Percentiles rank a stretch among this genome's conserved stretches.
phyloP scores from a whole-genome alignment of 495 filamentous ascomycete genomes.

The Hypoxylon subgilvum region DNA sequence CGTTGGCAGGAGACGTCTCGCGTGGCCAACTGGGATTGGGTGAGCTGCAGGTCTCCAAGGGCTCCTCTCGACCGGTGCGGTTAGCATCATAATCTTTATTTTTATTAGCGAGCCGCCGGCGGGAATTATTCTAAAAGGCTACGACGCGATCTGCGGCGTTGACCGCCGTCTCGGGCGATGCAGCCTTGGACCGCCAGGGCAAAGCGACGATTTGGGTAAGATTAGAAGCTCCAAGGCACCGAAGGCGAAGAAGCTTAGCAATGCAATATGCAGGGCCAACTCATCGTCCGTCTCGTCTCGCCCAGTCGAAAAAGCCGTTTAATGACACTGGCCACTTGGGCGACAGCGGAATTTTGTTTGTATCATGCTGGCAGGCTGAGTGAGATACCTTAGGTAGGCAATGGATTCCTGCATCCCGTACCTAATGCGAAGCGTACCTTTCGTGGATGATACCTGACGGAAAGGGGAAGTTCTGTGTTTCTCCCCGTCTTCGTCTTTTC shows the following conservation, averaged over 20 bases:
- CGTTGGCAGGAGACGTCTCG: slow-evolving; percentile 33
- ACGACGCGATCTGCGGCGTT: slow-evolving; percentile 30
- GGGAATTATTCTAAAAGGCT: slow-evolving; percentile 39
- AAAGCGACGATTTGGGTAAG: slow-evolving; percentile 34
- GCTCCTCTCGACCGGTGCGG: slow-evolving; percentile 15
- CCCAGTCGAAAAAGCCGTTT: slow-evolving; percentile 9
- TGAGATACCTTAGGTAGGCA: too few species aligned
- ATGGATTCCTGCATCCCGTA: slow-evolving; percentile 35
- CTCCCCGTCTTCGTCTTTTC: slow-evolving; percentile 12
- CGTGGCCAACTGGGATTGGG: slow-evolving; percentile 43
- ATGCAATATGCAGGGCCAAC: slow-evolving; percentile 39
- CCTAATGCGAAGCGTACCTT: slow-evolving; percentile 25
- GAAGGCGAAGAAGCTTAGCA: slow-evolving; percentile 36
- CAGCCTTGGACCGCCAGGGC: slow-evolving; percentile 34
- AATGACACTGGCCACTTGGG: neutral
- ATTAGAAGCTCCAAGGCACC: slow-evolving; percentile 11
- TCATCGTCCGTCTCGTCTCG: slow-evolving; percentile 34
- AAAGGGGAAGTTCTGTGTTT: slow-evolving; percentile 5
- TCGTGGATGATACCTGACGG: slow-evolving; percentile 28
- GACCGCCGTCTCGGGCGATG: slow-evolving; percentile 38
- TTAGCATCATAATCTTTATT: slow-evolving; percentile 17
- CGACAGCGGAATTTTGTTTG: slow-evolving; percentile 20
- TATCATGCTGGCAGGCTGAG: slow-evolving; percentile 21
- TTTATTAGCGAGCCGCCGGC: slow-evolving; percentile 38
- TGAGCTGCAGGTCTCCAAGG: slow-evolving; percentile 35